Conservation (phyloP, 2,329 filamentous ascomycete genomes). For the Neopestalotiopsis clavispora region DNA sequence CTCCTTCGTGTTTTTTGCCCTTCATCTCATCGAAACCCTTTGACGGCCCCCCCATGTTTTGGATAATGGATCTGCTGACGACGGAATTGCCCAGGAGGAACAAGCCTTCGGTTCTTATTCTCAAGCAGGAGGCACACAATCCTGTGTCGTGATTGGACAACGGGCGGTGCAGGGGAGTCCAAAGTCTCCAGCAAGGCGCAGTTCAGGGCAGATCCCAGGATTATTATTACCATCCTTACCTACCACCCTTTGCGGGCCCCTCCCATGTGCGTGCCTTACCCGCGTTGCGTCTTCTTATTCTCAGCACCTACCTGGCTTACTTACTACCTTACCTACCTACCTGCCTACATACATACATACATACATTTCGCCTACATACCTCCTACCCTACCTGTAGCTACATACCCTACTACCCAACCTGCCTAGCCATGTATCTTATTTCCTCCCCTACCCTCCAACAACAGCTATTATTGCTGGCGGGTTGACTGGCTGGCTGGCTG, state of each 20-base stretch:
- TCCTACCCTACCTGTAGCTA: too few relatives aligned
- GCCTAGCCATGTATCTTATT: too few relatives aligned
- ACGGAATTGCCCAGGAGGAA: neutral
- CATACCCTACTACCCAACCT: too few relatives aligned
- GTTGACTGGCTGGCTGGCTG: neutral
- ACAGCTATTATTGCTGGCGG: neutral
- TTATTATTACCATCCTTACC: conserved; percentile 5
- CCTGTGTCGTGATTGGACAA: conserved; percentile 4
- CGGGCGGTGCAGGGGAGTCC: neutral
- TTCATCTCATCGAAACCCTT: neutral
- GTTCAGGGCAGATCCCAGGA: conserved; percentile 15
- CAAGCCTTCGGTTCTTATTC: conserved; percentile 6
- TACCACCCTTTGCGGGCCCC: conserved; percentile 8
- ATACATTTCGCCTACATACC: too few relatives aligned
- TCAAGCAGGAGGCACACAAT: conserved; percentile 3
- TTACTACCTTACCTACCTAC: too few relatives aligned
- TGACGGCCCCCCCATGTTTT: conserved; percentile 1
- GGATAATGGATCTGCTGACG: conserved; percentile 9
- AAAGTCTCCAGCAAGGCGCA: conserved; percentile 5
- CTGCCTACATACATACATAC: too few relatives aligned
- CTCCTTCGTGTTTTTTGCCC: neutral
- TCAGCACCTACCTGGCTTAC: too few relatives aligned
- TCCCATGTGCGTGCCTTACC: conserved; percentile 13
- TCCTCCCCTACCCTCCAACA: neutral
- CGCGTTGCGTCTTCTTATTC: neutral